phyloP scores from a whole-genome alignment of 345 rosid species.

The Euphorbia lathyris region DNA sequence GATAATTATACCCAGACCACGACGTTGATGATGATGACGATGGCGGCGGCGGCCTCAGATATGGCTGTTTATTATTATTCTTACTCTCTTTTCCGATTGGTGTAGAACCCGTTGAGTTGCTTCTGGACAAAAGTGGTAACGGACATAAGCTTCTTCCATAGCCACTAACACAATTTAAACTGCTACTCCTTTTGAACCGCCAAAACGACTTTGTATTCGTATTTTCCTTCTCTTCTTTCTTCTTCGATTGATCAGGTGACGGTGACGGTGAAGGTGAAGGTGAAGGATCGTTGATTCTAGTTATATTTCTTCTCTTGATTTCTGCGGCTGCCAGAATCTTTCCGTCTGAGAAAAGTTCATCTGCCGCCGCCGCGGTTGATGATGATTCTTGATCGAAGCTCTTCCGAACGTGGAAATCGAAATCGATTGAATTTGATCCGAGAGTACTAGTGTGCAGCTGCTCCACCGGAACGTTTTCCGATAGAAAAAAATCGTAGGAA shows the following conservation, averaged over 20 bases:
- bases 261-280: no score
- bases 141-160: conserved; percentile 74
- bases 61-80: conserved; percentile 41
- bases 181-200: conserved; percentile 72
- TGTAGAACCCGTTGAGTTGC: conserved; percentile 69
- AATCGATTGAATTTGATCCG: conserved; percentile 54
- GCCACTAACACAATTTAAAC: conserved; percentile 67
- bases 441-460: conserved; percentile 34
- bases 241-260: no score
- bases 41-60: conserved; percentile 15
- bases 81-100: conserved; percentile 31
- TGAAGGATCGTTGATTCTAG: no score
- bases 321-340: conserved; percentile 29
- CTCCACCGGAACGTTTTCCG: conserved; percentile 51
- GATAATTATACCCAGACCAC: conserved; percentile 23
- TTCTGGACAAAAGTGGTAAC: conserved; percentile 63
- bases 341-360: conserved; percentile 33
- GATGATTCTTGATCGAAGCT: conserved; percentile 29
- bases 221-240: conserved; percentile 36
- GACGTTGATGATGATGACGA: not conserved
- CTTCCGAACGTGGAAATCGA: conserved; percentile 27
- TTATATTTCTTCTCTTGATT: conserved; percentile 19
- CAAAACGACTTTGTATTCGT: conserved; percentile 67
- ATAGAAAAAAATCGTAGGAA: conserved; percentile 59
- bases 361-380: no score